Conservation (phyloP, 768 basidiomycete genomes). For the Hygrophorus pudorinus region DNA sequence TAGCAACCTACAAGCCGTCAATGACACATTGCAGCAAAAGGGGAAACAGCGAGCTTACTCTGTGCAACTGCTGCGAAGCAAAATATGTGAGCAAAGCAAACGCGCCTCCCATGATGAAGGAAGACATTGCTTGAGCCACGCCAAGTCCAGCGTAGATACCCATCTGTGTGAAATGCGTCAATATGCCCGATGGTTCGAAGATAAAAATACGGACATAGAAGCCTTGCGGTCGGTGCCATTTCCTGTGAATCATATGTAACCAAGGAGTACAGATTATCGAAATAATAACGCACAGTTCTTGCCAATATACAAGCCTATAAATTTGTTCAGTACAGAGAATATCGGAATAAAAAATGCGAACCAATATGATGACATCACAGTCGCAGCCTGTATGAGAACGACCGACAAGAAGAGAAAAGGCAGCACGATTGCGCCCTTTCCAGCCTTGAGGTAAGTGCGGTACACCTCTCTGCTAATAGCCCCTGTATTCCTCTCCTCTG, state of each 20-base stretch:
- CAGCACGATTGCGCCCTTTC: conserved; percentile 51
- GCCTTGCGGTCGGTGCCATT: conserved; percentile 48
- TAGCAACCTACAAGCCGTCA: conserved; percentile 35
- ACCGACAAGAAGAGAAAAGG: conserved; percentile 57
- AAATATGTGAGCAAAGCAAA: conserved; percentile 23
- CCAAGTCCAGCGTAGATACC: conserved; percentile 10
- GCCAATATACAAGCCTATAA: conserved; percentile 76
- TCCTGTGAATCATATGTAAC: conserved; percentile 20
- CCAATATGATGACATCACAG: conserved; percentile 71
- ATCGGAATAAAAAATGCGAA: conserved; percentile 18
- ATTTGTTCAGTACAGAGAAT: conserved; percentile 2
- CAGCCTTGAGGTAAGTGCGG: conserved; percentile 58
- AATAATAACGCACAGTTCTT: conserved; percentile 38
- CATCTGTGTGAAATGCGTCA: conserved; percentile 8
- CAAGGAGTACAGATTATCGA: neutral
- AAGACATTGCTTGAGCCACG: conserved; percentile 6
- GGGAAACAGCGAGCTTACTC: conserved; percentile 22
- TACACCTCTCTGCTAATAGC: conserved; percentile 49
- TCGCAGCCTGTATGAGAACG: conserved; percentile 56
- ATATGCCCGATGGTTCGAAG: too few species aligned
- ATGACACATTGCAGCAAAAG: neutral
- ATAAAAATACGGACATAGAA: conserved; percentile 76
- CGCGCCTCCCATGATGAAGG: conserved; percentile 9
- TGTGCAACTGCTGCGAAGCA: conserved; percentile 63
- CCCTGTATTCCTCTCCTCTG: conserved; percentile 75